Evolutionary conservation across 306 rosid genomes (phyloP), one percentile per base, ranked within the genome.

Genomic region (Oxytropis ochrocephala): DNA sequence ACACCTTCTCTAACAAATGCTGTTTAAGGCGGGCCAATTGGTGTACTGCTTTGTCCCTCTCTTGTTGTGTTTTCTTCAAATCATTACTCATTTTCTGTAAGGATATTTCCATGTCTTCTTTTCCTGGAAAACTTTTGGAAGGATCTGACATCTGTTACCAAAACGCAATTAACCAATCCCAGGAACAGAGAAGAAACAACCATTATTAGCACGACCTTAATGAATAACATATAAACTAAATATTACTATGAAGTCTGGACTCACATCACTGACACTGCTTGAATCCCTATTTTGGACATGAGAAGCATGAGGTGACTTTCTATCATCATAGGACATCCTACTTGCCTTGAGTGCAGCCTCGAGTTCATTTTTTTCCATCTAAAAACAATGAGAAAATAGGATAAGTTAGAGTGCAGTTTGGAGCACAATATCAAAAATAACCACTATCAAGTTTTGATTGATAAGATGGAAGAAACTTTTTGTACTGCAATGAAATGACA

Each of bases 1-100:
- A 35, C 76, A 94, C 99, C 99, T 95, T 95, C 74, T 95, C 95
- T 73, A 95, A 74, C 73, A 95, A 86, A 84, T 95, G 99, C 67
- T 95, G 99, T 81, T 95, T 95, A 78, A 95, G 99, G 46, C 97
- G 97, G 43, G 89, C 53, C 87, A 95, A 78, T 67, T 86, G 75
- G 54, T 86, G 99, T 70, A 83, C 43, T 49, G 89, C 91, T 79
- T 83, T 95, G 78, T 95, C 97, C 87, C 83, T 91, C 64, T 87
- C 95, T 68, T 21, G 74, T n/a, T 74, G 81, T 29, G 87, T 69
- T 74, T 87, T 94, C 84, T 81, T 85, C 79, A 91, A 80, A 70
- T 91, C 96, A 62, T 80, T 79, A 68, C 85, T 80, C 59, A 84
- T 70, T 72, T 83, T 86, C 75, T 75, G 85, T 77, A 91, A 55